These are phyloP conservation scores for Elsinoe arachidis DNA, from an alignment of 2,329 filamentous ascomycete genomes.

Conservation along the genomic window DNA sequence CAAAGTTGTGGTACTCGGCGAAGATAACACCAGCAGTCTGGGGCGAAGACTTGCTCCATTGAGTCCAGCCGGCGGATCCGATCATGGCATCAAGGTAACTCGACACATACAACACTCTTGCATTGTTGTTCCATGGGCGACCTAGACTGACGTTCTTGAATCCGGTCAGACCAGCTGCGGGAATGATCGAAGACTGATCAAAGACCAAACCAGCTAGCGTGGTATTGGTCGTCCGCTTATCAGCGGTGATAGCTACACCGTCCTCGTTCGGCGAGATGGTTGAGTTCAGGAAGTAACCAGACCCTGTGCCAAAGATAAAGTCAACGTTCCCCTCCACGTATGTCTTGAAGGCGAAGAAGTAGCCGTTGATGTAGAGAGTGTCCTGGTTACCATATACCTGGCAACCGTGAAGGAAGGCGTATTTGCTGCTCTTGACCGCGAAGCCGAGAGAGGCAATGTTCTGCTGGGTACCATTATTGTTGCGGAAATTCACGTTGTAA, in stretches of 20 bases:
- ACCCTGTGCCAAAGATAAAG: conserved; percentile 37
- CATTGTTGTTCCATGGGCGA: conserved; percentile 21
- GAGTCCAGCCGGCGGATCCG: conserved; percentile 23
- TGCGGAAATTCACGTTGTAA: conserved; percentile 35
- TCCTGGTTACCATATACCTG: conserved; percentile 34
- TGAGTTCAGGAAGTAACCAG: conserved; percentile 37
- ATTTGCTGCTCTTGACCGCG: conserved; percentile 35
- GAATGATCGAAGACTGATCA: conserved; percentile 29
- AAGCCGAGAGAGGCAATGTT: conserved; percentile 34
- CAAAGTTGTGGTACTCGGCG: conserved; percentile 31
- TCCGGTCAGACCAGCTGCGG: conserved; percentile 24
- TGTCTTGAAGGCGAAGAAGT: conserved; percentile 33
- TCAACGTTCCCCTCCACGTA: conserved; percentile 36
- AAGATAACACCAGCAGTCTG: conserved; percentile 24
- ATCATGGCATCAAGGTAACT: conserved; percentile 19
- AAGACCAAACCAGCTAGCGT: conserved; percentile 33
- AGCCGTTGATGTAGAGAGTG: conserved; percentile 30
- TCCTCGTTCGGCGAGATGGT: conserved; percentile 32
- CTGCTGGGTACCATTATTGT: conserved; percentile 31
- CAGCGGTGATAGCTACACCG: conserved; percentile 30
- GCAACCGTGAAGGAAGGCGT: conserved; percentile 31
- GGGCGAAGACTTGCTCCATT: conserved; percentile 25
- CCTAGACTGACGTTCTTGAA: conserved; percentile 23
- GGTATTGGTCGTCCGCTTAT: conserved; percentile 33
- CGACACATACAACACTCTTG: conserved; percentile 19